Conservation (phyloP, 2,329 filamentous ascomycete genomes). For the Ophiosphaerella herpotricha region DNA sequence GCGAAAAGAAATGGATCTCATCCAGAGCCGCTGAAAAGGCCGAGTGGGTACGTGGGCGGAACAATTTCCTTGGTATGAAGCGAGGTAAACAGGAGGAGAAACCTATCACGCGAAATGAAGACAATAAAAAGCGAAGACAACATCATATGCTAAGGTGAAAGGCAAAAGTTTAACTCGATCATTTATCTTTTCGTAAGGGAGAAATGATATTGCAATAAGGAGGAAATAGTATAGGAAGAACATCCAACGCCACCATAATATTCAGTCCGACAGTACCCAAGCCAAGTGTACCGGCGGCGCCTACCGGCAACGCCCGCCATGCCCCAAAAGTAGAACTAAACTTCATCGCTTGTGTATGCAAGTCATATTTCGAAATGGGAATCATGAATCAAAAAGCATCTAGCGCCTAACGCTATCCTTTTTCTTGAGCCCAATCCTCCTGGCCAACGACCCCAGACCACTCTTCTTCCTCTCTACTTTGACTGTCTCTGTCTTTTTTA, state of each 20-base stretch:
- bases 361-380: background rate
- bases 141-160: too few species aligned
- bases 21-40: background rate
- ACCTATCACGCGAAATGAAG: too few species aligned
- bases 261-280: too few species aligned
- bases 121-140: too few species aligned
- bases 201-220: too few species aligned
- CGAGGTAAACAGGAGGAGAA: too few species aligned
- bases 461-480: constrained; percentile 15
- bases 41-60: too few species aligned
- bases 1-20: constrained; percentile 2
- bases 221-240: too few species aligned
- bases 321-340: background rate
- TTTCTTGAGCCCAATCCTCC: constrained; percentile 28
- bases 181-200: too few species aligned
- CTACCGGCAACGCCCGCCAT: constrained; percentile 7
- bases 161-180: too few species aligned
- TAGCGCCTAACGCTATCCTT: constrained; percentile 14
- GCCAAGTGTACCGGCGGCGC: background rate
- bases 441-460: constrained; percentile 12
- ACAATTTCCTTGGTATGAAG: too few species aligned
- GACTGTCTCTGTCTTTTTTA: constrained; percentile 10
- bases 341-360: background rate
- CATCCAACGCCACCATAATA: too few species aligned
- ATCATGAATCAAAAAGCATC: background rate